These are phyloP conservation scores for Tuber calosporum DNA, from an alignment of 495 filamentous ascomycete genomes.

Conservation along the genomic window DNA sequence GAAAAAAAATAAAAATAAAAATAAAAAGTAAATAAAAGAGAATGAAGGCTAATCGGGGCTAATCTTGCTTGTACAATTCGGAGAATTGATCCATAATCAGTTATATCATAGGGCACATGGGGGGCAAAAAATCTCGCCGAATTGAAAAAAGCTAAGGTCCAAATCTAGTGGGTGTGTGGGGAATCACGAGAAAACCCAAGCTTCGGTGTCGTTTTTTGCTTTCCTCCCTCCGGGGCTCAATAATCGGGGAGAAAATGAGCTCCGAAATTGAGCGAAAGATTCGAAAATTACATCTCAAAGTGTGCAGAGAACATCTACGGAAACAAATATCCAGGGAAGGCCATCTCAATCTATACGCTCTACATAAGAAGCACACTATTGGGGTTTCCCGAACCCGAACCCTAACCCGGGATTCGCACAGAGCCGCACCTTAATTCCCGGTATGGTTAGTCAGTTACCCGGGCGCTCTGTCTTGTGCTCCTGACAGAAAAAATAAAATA, in stretches of 20 bases:
- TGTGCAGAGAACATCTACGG: not conserved
- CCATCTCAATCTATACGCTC: constrained; percentile 20
- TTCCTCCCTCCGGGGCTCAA: not conserved
- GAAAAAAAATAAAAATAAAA: not conserved
- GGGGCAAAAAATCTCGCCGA: not conserved
- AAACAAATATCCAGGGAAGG: not conserved
- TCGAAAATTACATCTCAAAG: constrained; percentile 13
- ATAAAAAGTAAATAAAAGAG: not conserved
- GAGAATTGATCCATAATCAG: constrained; percentile 1
- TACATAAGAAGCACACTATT: constrained; percentile 6
- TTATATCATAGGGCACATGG: not conserved
- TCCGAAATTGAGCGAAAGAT: constrained; percentile 8
- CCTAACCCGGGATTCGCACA: constrained; percentile 25
- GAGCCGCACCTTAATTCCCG: constrained; percentile 38
- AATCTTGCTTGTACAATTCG: constrained; percentile 4
- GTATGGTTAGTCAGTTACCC: constrained; percentile 27
- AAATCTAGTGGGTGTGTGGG: not conserved
- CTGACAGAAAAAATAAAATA: constrained; percentile 6
- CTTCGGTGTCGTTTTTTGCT: not conserved
- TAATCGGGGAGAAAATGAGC: constrained; percentile 3
- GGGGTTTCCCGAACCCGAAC: constrained; percentile 32
- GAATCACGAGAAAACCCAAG: not conserved
- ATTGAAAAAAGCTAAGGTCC: not conserved
- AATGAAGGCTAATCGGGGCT: not conserved
- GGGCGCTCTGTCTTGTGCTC: constrained; percentile 20